Evolutionary conservation across 768 basidiomycete genomes (phyloP).

Genomic region (Sistotremastrum suecicum): DNA sequence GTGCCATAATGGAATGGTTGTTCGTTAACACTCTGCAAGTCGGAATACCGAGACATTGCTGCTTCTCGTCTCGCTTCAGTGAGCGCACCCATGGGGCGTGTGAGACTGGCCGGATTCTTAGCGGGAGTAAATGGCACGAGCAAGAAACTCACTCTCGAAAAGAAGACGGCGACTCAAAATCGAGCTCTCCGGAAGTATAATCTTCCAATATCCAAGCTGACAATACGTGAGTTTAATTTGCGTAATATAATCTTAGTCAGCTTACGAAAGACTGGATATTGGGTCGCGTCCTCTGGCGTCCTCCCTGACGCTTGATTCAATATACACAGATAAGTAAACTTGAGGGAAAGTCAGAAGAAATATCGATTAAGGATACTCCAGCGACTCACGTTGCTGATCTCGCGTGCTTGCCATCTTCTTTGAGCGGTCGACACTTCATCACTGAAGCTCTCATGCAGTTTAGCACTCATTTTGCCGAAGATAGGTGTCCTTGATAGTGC

Average conservation of each 20-base stretch:
- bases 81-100: conserved; percentile 83
- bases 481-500: conserved; percentile 39
- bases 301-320: conserved; percentile 87
- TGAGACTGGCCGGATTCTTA: conserved; percentile 34
- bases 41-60: conserved; percentile 60
- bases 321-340: conserved; percentile 85
- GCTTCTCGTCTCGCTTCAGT: conserved; percentile 61
- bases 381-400: conserved; percentile 73
- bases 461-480: conserved; percentile 37
- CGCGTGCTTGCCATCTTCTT: conserved; percentile 74
- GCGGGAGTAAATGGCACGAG: not conserved
- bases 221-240: conserved; percentile 3
- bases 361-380: not conserved
- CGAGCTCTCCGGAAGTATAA: conserved; percentile 57
- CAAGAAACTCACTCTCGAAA: conserved; percentile 54
- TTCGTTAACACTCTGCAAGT: conserved; percentile 68
- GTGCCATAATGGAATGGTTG: conserved; percentile 89
- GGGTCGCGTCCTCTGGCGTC: conserved; percentile 89
- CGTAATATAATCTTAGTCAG: not conserved
- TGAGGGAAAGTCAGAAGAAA: not conserved
- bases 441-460: conserved; percentile 32
- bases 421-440: conserved; percentile 63
- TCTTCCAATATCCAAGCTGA: conserved; percentile 84
- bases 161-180: conserved; percentile 43
- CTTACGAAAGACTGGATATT: conserved; percentile 81